Base-by-base conservation (phyloP, 75 land plant genomes). In the Adiantum capillusveneris region DNA sequence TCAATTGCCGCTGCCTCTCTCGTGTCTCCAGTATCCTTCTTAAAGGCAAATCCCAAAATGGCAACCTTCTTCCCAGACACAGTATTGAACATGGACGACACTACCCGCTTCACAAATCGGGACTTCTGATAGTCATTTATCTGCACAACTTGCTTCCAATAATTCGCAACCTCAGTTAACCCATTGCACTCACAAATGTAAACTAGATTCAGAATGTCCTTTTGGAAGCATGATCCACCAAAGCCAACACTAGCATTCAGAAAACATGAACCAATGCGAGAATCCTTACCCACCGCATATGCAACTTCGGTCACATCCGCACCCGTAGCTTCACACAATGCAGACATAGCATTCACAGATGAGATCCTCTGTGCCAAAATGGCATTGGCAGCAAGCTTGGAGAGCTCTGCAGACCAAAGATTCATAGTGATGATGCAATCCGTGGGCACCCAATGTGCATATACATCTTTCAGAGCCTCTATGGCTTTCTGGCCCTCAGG, bases 121-220 rank as follows among this genome's bases (percentile, higher is more conserved):
- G n/a, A n/a, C n/a, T n/a, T n/a, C n/a, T n/a, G n/a, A n/a, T n/a
- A n/a, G n/a, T n/a, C n/a, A n/a, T n/a, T n/a, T n/a, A n/a, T n/a
- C n/a, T n/a, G n/a, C n/a, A n/a, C n/a, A n/a, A n/a, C n/a, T n/a
- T n/a, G n/a, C n/a, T n/a, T 85, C 85, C 85, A 88, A 81, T 88
- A 87, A 44, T 85, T 75, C 18, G 85, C 90, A n/a, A 79, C 85
- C 63, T 85, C 89, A n/a, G 73, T 69, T 19, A 85, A 81, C 18
- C 93, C 93, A 69, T 88, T 84, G 83, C 93, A 88, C 71, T 88
- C 93, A 60, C 90, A 88, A 67, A 88, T 88, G 77, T 88, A 88
- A 18, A 88, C 90, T 69, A 88, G 60, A 63, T 88, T 88, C 50
- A 88, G 70, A 50, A 88, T 85, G 39, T 88, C 0, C n/a, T n/a